Base-by-base conservation (phyloP, 2,329 filamentous ascomycete species). In the Metarhizium robertsii region DNA sequence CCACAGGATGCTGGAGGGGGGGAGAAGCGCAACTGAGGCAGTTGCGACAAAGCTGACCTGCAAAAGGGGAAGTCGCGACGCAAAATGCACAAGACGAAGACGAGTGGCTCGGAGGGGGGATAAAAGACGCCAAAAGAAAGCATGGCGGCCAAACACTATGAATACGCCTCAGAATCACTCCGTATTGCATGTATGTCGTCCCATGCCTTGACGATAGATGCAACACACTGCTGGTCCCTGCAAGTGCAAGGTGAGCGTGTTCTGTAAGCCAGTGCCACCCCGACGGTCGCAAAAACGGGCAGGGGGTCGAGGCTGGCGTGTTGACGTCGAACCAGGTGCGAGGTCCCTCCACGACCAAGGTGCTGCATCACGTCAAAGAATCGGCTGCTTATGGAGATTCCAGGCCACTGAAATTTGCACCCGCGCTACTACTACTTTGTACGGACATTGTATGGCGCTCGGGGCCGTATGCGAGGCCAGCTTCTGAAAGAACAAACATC, bases 31-130 rank as follows among this genome's bases (percentile, higher is more conserved):
- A 34, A 53, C 52, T 29, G 46, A 57, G 54, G 43, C 54, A 53
- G 48, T 53, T 20, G 52, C 46, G 52, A 55, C 4, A 42, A 46
- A 43, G 16, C 16, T 8, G 45, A 14, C n/a, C 36, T 38, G 46
- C 51, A 51, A 32, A 50, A 25, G 42, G 25, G 56, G 56, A 55
- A 55, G 56, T 57, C 56, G 53, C 56, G 53, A 58, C 53, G 25
- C 56, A 55, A 45, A 48, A 53, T 38, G 55, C 32, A 34, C 36
- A 48, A n/a, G 45, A 48, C 49, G 14, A 48, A 5, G 10, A 34
- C 30, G 18, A 34, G 45, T n/a, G 25, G 18, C 20, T 25, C 6
- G 30, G 5, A 25, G 29, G 30, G 30, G 40, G 34, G 6, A 8
- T 34, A 34, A 34, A 8, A 10, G 50, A 45, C 25, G 10, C 5